Percentiles rank a stretch among this genome's conserved stretches.
These are phyloP conservation scores for Monosporascus sp. DNA, from an alignment of 2,329 filamentous ascomycete genomes.

Conservation along the genomic window DNA sequence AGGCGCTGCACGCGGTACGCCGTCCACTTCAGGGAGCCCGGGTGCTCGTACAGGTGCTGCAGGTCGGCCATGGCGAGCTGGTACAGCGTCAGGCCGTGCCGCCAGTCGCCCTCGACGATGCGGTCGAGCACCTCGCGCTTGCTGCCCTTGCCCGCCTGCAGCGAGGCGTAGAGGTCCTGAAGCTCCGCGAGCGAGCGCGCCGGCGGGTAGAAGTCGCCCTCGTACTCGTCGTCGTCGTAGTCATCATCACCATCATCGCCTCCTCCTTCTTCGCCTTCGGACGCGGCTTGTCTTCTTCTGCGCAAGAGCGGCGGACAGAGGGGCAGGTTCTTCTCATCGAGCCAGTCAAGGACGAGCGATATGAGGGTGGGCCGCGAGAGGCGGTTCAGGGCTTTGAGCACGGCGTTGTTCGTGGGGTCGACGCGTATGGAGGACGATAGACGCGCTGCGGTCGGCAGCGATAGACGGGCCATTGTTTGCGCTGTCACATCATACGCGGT, in stretches of 20 bases:
- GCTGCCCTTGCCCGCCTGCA: slow-evolving; percentile 56
- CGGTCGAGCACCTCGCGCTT: slow-evolving; percentile 60
- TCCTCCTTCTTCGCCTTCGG: slow-evolving; percentile 29
- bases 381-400: slow-evolving; percentile 62
- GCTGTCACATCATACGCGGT: background rate
- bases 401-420: slow-evolving; percentile 57
- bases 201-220: slow-evolving; percentile 64
- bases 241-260: slow-evolving; percentile 43
- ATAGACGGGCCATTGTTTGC: slow-evolving; percentile 48
- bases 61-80: slow-evolving; percentile 67
- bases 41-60: slow-evolving; percentile 62
- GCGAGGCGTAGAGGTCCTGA: slow-evolving; percentile 57
- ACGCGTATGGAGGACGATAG: slow-evolving; percentile 68
- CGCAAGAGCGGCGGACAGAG: slow-evolving; percentile 56
- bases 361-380: slow-evolving; percentile 70
- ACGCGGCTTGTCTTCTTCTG: slow-evolving; percentile 26
- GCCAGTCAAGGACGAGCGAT: slow-evolving; percentile 71
- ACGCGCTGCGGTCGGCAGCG: slow-evolving; percentile 66
- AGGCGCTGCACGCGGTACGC: slow-evolving; percentile 56
- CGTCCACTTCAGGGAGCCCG: slow-evolving; percentile 59
- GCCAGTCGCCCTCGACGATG: slow-evolving; percentile 65
- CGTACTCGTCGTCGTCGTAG: slow-evolving; percentile 50
- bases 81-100: slow-evolving; percentile 58
- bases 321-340: slow-evolving; percentile 60
- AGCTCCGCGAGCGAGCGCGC: slow-evolving; percentile 61